These are phyloP conservation scores for Leccinum broughii DNA, from an alignment of 768 basidiomycete genomes.

Conservation along the genomic window DNA sequence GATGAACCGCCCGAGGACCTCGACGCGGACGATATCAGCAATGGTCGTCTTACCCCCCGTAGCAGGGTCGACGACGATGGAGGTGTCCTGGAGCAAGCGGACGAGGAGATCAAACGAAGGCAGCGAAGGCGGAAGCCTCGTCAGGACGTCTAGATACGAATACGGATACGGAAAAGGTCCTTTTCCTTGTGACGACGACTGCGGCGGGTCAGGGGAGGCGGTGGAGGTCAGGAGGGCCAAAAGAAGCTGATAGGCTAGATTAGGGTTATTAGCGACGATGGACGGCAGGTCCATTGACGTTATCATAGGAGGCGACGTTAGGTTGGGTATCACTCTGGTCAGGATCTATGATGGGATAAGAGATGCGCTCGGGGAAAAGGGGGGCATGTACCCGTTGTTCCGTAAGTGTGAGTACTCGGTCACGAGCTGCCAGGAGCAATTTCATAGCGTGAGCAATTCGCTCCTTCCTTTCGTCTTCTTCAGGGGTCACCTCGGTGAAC, in stretches of 20 bases:
- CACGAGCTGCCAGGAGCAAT: constrained; percentile 66
- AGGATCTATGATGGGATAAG: constrained; percentile 43
- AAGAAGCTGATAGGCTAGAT: constrained; percentile 67
- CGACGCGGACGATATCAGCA: constrained; percentile 61
- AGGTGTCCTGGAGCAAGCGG: constrained; percentile 63
- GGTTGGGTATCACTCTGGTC: constrained; percentile 45
- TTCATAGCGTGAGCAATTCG: constrained; percentile 62
- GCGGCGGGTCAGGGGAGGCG: constrained; percentile 16
- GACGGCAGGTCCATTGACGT: constrained; percentile 67
- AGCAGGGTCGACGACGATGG: constrained; percentile 40
- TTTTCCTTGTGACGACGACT: constrained; percentile 18
- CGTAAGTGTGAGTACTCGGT: constrained; percentile 69
- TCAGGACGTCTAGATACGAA: constrained; percentile 63
- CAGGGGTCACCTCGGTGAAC: constrained; percentile 36
- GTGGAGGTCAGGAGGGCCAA: constrained; percentile 52
- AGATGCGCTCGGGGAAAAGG: background rate
- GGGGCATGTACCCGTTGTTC: constrained; percentile 61
- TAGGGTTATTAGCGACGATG: constrained; percentile 67
- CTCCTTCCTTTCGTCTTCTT: constrained; percentile 59
- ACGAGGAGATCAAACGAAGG: constrained; percentile 74
- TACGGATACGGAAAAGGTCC: constrained; percentile 30
- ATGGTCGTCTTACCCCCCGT: constrained; percentile 56
- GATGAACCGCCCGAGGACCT: constrained; percentile 70
- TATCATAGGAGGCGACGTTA: constrained; percentile 52
- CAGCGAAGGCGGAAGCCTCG: constrained; percentile 67